Evolutionary conservation across 495 filamentous ascomycete genomes (phyloP), one percentile per base, ranked within the genome.

Genomic region (Sphaerosporella brunnea): DNA sequence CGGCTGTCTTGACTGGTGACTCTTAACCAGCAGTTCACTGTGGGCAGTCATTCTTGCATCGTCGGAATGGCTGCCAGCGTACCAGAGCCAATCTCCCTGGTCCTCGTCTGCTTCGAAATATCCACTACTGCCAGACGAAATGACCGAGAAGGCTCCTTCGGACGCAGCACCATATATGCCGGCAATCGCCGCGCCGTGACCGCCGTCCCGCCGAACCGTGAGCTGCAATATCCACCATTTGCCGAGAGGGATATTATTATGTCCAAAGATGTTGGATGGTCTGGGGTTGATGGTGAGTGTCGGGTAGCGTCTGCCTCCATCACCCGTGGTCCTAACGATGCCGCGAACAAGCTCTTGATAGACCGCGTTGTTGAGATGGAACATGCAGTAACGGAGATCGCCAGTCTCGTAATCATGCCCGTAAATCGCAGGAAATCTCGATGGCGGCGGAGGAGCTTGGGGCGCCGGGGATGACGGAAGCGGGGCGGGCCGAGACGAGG

Each of bases 181-280:
- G 0, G 50, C 61, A 44, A 66, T 58, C 0, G 52, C 47, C 3
- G 58, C 45, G 0, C 70, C 69, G 36, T 76, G 73, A 0, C 66
- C 71, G 5, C 73, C 73, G 32, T 68, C 66, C 23, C 63, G 63
- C 5, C 69, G 55, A 0, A 73, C 70, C 2, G 59, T 64, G 2
- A 63, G 54, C 11, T 68, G 67, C 3, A 60, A 51, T 0, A 71
- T 68, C 56, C 63, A 75, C 72, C 73, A 75, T 23, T 38, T 53
- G 9, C 73, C 72, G 0, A 70, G 52, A 0, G 2, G 5, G 10
- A 72, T 52, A 4, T 54, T 53, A 40, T 74, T 73, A 32, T 67
- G 52, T 0, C 73, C 73, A 39, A 65, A 65, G 0, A 66, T 60
- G 4, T 64, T 63, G 1, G 63, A 8, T 9, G 35, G 35, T 5